A percentile compares a stretch with the other conserved stretches of the same genome.
These are phyloP conservation scores for Sphaerosporella brunnea DNA, from an alignment of 495 filamentous ascomycete genomes.

Conservation along the genomic window DNA sequence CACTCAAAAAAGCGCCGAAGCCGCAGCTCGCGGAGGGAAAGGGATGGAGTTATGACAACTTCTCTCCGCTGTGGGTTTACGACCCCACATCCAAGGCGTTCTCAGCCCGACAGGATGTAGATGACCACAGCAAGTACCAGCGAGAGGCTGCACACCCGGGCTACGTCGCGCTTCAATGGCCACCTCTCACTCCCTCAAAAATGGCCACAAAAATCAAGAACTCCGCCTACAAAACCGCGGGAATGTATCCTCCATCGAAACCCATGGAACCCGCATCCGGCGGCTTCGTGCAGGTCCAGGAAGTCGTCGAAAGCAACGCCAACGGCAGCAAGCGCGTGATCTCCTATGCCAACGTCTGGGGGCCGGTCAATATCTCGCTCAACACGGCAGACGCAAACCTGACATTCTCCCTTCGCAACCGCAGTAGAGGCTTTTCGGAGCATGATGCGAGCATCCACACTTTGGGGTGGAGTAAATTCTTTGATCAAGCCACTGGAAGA, in stretches of 20 bases:
- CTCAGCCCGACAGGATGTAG: neutral
- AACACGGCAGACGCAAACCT: neutral
- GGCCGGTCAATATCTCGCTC: neutral
- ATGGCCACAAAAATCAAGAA: neutral
- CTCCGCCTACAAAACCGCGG: neutral
- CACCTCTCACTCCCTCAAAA: neutral
- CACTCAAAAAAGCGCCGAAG: neutral
- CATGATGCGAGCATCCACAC: neutral
- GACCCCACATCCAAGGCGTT: neutral
- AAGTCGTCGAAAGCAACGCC: neutral
- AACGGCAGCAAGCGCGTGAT: neutral
- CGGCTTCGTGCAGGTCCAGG: constrained; percentile 1
- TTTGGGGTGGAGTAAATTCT: neutral
- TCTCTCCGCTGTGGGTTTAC: neutral
- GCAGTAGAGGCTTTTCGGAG: neutral
- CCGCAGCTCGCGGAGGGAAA: neutral
- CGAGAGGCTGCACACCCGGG: neutral
- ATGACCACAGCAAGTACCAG: neutral
- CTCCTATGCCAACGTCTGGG: neutral
- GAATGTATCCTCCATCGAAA: neutral
- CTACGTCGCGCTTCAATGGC: neutral
- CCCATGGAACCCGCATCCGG: neutral
- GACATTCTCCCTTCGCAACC: neutral
- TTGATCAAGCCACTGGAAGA: neutral
- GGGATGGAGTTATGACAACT: neutral